Evolutionary conservation across 1,284 basidiomycete genomes (phyloP).

Genomic region (Malassezia restricta): DNA sequence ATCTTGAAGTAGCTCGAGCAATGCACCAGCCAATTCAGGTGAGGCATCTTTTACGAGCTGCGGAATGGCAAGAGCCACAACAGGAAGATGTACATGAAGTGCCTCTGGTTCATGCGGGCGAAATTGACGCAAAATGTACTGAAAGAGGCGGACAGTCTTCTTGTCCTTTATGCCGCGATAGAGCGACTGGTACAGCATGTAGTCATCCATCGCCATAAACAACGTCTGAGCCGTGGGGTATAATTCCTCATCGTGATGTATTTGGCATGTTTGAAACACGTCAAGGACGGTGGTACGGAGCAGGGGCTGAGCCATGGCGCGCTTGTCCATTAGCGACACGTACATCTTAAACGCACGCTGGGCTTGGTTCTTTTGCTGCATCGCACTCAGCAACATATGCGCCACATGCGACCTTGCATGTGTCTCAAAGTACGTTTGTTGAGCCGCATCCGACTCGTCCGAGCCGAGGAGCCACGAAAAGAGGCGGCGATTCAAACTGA

Average conservation of each 20-base stretch:
- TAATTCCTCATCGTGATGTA: constrained; percentile 51
- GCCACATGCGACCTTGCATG: constrained; percentile 23
- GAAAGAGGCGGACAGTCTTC: constrained; percentile 44
- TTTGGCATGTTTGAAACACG: constrained; percentile 56
- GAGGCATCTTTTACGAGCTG: background rate
- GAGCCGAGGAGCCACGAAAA: constrained; percentile 80
- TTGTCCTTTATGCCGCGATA: constrained; percentile 49
- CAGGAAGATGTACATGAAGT: constrained; percentile 63
- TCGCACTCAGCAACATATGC: constrained; percentile 21
- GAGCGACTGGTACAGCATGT: constrained; percentile 70
- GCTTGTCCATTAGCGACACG: constrained; percentile 86
- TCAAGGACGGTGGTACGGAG: constrained; percentile 70
- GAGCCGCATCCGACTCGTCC: constrained; percentile 56
- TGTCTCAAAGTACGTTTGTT: constrained; percentile 23
- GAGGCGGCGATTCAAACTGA: constrained; percentile 80
- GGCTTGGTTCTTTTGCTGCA: constrained; percentile 54
- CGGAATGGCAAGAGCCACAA: background rate
- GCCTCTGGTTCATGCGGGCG: constrained; percentile 68
- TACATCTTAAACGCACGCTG: constrained; percentile 83
- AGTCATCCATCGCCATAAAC: constrained; percentile 83
- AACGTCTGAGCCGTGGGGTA: constrained; percentile 73
- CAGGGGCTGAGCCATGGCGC: constrained; percentile 77
- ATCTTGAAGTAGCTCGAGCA: constrained; percentile 1
- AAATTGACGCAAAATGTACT: constrained; percentile 62
- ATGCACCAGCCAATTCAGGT: background rate